phyloP scores from a whole-genome alignment of 2,329 filamentous ascomycete genomes.

The Teratosphaeria zuluensis region DNA sequence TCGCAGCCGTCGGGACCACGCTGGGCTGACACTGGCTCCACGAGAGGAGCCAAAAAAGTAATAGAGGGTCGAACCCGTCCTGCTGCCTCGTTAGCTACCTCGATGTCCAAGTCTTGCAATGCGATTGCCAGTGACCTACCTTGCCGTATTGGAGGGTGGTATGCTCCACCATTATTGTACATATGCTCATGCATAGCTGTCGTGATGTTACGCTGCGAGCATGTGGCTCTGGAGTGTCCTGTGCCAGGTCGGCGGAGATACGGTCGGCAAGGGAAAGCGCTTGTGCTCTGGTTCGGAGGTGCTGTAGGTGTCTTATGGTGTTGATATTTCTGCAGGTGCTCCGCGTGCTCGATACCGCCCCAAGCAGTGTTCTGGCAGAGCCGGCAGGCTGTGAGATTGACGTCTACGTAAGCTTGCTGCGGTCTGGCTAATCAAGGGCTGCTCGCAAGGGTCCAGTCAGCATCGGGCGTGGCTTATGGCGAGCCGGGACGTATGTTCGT shows the following conservation, averaged over 20 bases:
- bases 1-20: slow-evolving; percentile 42
- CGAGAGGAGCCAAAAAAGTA: not conserved
- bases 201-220: too few species aligned
- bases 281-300: too few species aligned
- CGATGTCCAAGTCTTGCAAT: not conserved
- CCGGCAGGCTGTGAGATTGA: not conserved
- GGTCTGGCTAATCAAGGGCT: not conserved
- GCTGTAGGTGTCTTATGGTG: too few species aligned
- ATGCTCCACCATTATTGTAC: not conserved
- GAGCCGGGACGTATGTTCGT: too few species aligned
- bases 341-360: too few species aligned
- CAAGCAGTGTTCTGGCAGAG: too few species aligned
- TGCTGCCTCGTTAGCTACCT: not conserved
- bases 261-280: too few species aligned
- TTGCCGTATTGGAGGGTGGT: not conserved
- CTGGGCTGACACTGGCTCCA: not conserved
- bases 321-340: too few species aligned
- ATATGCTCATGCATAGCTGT: not conserved
- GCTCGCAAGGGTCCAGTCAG: not conserved
- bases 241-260: too few species aligned
- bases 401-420: not conserved
- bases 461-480: not conserved
- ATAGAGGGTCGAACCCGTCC: not conserved
- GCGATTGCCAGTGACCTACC: not conserved
- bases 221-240: too few species aligned